Evolutionary conservation across 2,329 filamentous ascomycete genomes (phyloP), one percentile per base, ranked within the genome.

Genomic region (Fusarium sp.): DNA sequence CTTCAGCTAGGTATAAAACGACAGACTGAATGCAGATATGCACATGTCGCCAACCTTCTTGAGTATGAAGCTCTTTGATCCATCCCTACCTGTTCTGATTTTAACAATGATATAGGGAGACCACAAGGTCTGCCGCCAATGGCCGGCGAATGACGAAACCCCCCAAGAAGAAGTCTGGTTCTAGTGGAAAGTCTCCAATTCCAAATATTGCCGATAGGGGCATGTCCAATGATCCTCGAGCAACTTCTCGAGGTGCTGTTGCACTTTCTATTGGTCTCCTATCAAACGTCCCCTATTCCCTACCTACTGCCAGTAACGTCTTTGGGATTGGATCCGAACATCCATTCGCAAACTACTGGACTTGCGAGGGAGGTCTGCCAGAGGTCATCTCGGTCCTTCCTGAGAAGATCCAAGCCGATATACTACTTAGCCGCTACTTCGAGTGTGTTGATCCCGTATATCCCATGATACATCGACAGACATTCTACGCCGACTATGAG

Each of bases 331-430:
- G 91, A 15, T 90, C 90, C 1, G 91, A 93, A 75, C 91, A 94
- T 75, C 92, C 91, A 0, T 94, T 94, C 76, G 90, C 91, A 74
- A 95, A 95, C 76, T 95, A 95, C 78, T 95, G 92, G 92, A 95
- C 92, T 4, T 93, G 90, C 74, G 87, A 90, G 64, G 92, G 92
- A 48, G 92, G 92, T 0, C 81, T 95, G 18, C 84, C 88, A 10
- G 92, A 95, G 78, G 91, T 94, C 8, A 89, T 94, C 43, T 89
- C 87, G 2, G 91, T 94, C 5, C 81, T 95, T 14, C 92, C 92
- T 1, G 90, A 90, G 59, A 94, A 93, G 80, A 80, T 90, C 10
- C 92, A 94, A 77, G 91, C 91, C 54, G 91, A 95, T 70, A 90
- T 92, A 39, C 82, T 95, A 14, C 78, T 91, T 36, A 81, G 78